Conservation (phyloP, 2,329 filamentous ascomycete species). For the Tolypocladium ophioglossoides region DNA sequence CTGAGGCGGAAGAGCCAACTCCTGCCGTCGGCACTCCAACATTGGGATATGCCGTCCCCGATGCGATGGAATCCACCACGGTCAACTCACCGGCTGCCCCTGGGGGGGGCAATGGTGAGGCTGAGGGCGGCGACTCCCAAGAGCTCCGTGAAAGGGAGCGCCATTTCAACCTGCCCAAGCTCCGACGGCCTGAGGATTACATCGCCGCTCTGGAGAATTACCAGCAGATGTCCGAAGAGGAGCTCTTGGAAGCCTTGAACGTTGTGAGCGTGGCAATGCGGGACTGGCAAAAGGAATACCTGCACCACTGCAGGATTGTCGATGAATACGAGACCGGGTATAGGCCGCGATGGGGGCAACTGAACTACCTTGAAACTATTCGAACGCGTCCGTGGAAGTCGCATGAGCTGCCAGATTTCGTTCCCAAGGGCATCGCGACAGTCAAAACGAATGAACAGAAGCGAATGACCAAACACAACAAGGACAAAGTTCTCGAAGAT, state of each 20-base stretch:
- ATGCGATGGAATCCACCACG: conserved; percentile 26
- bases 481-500: background rate
- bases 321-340: conserved; percentile 48
- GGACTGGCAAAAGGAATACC: conserved; percentile 45
- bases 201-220: conserved; percentile 35
- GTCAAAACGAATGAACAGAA: background rate
- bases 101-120: conserved; percentile 17
- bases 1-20: conserved; percentile 23
- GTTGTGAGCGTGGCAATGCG: conserved; percentile 33
- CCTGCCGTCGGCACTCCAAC: conserved; percentile 27
- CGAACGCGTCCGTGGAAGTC: background rate
- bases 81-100: conserved; percentile 26
- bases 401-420: background rate
- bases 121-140: conserved; percentile 24
- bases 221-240: conserved; percentile 35
- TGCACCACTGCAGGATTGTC: conserved; percentile 35
- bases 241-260: conserved; percentile 34
- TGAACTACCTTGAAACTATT: conserved; percentile 22
- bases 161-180: conserved; percentile 36
- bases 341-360: conserved; percentile 37
- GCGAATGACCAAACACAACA: background rate
- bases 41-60: conserved; percentile 26
- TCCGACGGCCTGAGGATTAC: conserved; percentile 40
- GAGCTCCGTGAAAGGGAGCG: conserved; percentile 17
- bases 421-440: background rate